Evolutionary conservation across 805 yeast species (phyloP).

Genomic region (Diddensiella transvaalensis): DNA sequence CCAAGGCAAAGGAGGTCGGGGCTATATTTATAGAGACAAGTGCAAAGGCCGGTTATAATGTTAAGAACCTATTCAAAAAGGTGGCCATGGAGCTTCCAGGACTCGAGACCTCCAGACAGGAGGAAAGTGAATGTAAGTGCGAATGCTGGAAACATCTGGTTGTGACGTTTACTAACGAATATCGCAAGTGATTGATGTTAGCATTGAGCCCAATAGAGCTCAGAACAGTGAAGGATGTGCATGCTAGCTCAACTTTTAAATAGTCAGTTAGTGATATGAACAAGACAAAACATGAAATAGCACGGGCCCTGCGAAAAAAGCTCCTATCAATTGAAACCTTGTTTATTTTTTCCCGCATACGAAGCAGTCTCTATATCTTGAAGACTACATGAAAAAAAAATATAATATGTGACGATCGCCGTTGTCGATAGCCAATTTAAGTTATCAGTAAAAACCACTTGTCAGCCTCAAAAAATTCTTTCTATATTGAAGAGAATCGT

Average conservation of each 20-base stretch:
- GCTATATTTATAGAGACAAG: conserved; percentile 89
- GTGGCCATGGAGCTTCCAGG: conserved; percentile 92
- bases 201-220: conserved; percentile 14
- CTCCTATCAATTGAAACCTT: too few relatives aligned
- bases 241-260: conserved; percentile 10
- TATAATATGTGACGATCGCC: too few relatives aligned
- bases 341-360: too few relatives aligned
- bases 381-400: too few relatives aligned
- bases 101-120: conserved; percentile 42
- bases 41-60: conserved; percentile 92
- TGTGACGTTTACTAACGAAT: not conserved
- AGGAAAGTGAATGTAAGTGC: conserved; percentile 25
- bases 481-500: too few relatives aligned
- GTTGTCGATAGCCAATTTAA: too few relatives aligned
- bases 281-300: too few relatives aligned
- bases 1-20: conserved; percentile 65
- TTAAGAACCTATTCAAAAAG: conserved; percentile 81
- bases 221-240: conserved; percentile 13
- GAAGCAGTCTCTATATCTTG: too few relatives aligned
- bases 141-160: not conserved
- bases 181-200: conserved; percentile 19
- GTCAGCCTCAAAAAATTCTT: too few relatives aligned
- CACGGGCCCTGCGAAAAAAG: too few relatives aligned
- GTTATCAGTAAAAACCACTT: too few relatives aligned
- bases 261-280: too few relatives aligned